Evolutionary conservation across 1,284 basidiomycete genomes (phyloP).

Genomic region (Puccinia triticina): DNA sequence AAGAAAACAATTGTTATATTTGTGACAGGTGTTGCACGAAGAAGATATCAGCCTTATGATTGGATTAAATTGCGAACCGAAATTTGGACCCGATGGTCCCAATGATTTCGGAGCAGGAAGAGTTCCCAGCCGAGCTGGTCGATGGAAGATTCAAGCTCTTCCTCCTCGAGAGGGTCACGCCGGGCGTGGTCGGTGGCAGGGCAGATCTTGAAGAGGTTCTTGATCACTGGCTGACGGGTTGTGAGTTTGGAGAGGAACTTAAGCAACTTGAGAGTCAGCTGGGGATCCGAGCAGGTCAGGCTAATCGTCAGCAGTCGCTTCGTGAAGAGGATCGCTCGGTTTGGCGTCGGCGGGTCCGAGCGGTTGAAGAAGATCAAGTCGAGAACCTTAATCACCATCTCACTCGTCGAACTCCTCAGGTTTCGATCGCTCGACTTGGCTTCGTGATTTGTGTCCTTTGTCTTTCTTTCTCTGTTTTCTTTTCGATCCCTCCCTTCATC

Average conservation of each 20-base stretch:
- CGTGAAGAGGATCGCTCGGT: constrained; percentile 83
- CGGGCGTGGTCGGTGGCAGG: constrained; percentile 54
- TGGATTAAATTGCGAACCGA: background rate
- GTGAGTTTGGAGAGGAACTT: constrained; percentile 74
- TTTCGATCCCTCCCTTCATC: background rate
- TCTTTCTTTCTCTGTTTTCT: background rate
- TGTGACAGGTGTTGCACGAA: background rate
- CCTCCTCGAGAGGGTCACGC: background rate
- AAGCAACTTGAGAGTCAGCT: constrained; percentile 68
- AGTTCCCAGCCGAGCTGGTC: constrained; percentile 41
- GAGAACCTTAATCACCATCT: constrained; percentile 84
- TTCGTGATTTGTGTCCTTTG: background rate
- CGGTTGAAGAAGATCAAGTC: constrained; percentile 72
- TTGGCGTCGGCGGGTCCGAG: constrained; percentile 68
- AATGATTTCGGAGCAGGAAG: constrained; percentile 27
- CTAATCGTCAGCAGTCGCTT: constrained; percentile 82
- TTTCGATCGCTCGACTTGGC: constrained; percentile 8
- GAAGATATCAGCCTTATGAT: background rate
- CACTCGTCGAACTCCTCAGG: constrained; percentile 55
- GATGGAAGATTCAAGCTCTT: constrained; percentile 5
- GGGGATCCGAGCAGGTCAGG: constrained; percentile 74
- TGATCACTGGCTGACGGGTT: constrained; percentile 75
- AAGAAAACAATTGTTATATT: background rate
- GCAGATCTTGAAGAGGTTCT: constrained; percentile 68
- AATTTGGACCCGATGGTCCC: constrained; percentile 27